These are phyloP conservation scores for Aureobasidium sp. DNA, from an alignment of 2,329 filamentous ascomycete species.

Conservation along the genomic window DNA sequence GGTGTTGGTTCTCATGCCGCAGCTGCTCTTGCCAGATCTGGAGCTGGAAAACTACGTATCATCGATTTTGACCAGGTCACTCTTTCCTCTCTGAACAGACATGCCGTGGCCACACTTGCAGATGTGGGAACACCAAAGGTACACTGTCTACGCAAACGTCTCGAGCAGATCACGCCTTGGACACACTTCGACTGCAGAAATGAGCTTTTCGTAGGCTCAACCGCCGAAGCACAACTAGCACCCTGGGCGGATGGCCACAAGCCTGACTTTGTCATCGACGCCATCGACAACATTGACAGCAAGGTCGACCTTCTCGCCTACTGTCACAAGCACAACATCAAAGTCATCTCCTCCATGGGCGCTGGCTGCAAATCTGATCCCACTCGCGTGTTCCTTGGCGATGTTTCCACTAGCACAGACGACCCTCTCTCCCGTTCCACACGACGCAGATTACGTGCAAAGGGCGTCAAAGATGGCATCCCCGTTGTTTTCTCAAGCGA, in stretches of 20 bases:
- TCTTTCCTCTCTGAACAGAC: constrained; percentile 86
- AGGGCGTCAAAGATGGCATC: constrained; percentile 76
- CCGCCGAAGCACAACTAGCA: constrained; percentile 58
- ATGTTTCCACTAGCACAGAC: constrained; percentile 81
- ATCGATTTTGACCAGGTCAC: constrained; percentile 98
- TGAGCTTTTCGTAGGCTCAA: constrained; percentile 67
- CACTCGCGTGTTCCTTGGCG: constrained; percentile 79
- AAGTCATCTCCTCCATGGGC: constrained; percentile 91
- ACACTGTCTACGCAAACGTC: constrained; percentile 65
- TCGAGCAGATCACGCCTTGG: constrained; percentile 88
- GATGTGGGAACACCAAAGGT: constrained; percentile 95
- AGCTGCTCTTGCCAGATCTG: constrained; percentile 77
- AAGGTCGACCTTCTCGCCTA: constrained; percentile 88
- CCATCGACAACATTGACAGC: constrained; percentile 96
- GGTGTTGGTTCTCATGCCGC: constrained; percentile 91
- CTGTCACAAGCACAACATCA: constrained; percentile 68
- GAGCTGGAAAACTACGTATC: constrained; percentile 77
- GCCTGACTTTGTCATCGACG: constrained; percentile 89
- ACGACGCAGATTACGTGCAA: constrained; percentile 63
- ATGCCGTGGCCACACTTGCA: constrained; percentile 85
- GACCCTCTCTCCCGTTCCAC: constrained; percentile 84
- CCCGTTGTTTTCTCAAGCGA: constrained; percentile 90
- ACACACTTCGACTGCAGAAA: constrained; percentile 78
- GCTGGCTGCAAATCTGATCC: constrained; percentile 86
- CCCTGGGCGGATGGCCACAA: constrained; percentile 54